A percentile compares a stretch with the other conserved stretches of the same genome.
phyloP scores from a whole-genome alignment of 345 rosid species.

The Pugionium dolabratum region DNA sequence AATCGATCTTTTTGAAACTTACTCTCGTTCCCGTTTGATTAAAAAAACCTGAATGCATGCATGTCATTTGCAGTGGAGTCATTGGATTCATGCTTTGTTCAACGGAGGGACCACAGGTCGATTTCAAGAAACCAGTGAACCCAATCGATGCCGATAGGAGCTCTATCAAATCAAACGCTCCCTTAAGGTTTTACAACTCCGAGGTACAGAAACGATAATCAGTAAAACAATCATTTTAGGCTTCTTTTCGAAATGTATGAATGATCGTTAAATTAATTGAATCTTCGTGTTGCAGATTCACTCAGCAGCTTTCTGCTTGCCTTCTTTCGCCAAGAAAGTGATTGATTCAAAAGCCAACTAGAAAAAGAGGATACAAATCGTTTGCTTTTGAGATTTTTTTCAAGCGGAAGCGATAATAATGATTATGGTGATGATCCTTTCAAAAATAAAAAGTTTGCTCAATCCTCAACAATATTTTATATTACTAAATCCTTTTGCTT shows the following conservation, averaged over 20 bases:
- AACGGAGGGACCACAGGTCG: conserved; percentile 81
- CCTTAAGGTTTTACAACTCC: conserved; percentile 75
- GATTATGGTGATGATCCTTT: conserved; percentile 6
- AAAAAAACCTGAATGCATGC: neutral
- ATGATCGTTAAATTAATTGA: neutral
- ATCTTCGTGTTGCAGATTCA: conserved; percentile 61
- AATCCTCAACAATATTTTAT: neutral
- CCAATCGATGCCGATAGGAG: conserved; percentile 54
- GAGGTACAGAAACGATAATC: conserved; percentile 48
- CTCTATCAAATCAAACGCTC: conserved; percentile 47
- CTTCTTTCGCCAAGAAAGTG: conserved; percentile 88
- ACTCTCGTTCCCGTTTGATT: neutral
- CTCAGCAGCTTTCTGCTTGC: conserved; percentile 91
- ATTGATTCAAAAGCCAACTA: conserved; percentile 57
- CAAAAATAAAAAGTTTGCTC: neutral
- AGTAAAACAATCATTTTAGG: neutral
- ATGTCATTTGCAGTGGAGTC: conserved; percentile 64
- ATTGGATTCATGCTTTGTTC: conserved; percentile 99
- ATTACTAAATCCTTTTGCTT: too few species aligned
- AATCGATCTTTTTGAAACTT: neutral
- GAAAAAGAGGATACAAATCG: conserved; percentile 14
- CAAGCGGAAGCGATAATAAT: neutral
- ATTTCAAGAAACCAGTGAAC: conserved; percentile 84
- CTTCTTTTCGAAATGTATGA: neutral
- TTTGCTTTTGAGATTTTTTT: neutral